Percentiles rank a stretch among this genome's conserved stretches.
Evolutionary conservation across 805 yeast genomes (phyloP).

Genomic region (Yarrowia divulgata): DNA sequence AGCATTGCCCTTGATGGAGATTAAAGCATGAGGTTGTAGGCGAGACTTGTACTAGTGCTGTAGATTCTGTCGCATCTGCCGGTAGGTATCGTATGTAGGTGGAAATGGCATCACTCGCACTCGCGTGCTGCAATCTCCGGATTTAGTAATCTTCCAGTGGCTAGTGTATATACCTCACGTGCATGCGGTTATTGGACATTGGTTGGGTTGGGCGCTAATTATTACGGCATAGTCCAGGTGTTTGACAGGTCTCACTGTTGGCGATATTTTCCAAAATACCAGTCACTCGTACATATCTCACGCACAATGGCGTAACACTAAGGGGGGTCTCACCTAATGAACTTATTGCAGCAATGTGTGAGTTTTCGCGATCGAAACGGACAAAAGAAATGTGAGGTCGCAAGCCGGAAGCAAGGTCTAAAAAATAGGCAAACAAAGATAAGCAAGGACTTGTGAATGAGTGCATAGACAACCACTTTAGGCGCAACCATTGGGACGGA

Average conservation of each 20-base stretch:
- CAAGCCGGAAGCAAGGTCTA: not conserved
- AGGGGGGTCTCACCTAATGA: not conserved
- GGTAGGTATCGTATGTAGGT: too few species aligned
- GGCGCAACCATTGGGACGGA: not conserved
- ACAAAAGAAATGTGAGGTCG: constrained; percentile 4
- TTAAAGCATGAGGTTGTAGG: not conserved
- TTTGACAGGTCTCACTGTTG: too few species aligned
- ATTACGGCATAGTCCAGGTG: not conserved
- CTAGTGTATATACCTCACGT: constrained; percentile 2
- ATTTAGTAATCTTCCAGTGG: not conserved
- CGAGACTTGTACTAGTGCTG: too few species aligned
- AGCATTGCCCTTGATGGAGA: constrained; percentile 1
- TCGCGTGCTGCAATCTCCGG: not conserved
- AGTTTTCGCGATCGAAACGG: not conserved
- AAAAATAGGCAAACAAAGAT: too few species aligned
- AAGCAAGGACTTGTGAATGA: too few species aligned
- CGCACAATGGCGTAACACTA: not conserved
- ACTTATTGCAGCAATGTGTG: constrained; percentile 2
- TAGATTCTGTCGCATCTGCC: too few species aligned
- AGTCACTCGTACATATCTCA: not conserved
- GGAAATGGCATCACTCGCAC: not conserved
- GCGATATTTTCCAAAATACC: too few species aligned
- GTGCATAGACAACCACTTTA: too few species aligned
- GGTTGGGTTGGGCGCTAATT: not conserved
- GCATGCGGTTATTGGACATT: not conserved